Conservation (phyloP, 2,329 filamentous ascomycete genomes). For the Cytospora leucostoma region DNA sequence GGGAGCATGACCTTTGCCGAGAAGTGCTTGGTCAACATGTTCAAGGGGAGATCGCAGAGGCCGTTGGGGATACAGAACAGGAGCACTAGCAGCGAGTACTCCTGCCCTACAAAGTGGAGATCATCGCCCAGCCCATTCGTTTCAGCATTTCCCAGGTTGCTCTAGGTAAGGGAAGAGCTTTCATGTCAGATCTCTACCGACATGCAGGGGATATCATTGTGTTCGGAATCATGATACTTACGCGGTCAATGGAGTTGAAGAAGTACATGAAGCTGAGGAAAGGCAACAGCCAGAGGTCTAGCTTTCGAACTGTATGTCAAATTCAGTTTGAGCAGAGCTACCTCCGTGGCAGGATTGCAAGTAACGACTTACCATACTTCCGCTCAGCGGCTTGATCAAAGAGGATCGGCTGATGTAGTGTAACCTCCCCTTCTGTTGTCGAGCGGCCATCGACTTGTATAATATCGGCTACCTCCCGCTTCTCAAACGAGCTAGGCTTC, state of each 20-base stretch:
- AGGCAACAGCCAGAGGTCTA: conserved; percentile 46
- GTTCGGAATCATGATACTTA: not conserved
- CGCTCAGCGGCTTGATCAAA: conserved; percentile 1
- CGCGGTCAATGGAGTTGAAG: conserved; percentile 27
- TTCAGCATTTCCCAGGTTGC: conserved; percentile 53
- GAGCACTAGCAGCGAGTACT: conserved; percentile 48
- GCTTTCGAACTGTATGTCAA: conserved; percentile 34
- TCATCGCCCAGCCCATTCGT: conserved; percentile 46
- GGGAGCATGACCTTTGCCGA: conserved; percentile 38
- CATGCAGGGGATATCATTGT: conserved; percentile 36
- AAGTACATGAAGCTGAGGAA: conserved; percentile 43
- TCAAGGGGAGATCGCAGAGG: conserved; percentile 51
- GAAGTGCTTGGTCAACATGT: conserved; percentile 49
- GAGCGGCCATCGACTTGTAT: not conserved
- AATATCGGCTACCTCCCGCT: not conserved
- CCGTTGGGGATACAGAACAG: conserved; percentile 55
- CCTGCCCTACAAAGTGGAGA: conserved; percentile 43
- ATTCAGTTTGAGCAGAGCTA: not conserved
- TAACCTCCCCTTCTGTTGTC: conserved; percentile 1
- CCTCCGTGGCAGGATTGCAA: not conserved
- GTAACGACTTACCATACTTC: conserved; percentile 4
- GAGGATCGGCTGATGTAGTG: not conserved
- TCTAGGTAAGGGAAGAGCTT: not conserved
- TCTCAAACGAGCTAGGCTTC: not conserved
- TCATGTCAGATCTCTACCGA: conserved; percentile 29